These are phyloP conservation scores for Nicotiana rustica DNA, from an alignment of 305 asterid species.

Conservation along the genomic window DNA sequence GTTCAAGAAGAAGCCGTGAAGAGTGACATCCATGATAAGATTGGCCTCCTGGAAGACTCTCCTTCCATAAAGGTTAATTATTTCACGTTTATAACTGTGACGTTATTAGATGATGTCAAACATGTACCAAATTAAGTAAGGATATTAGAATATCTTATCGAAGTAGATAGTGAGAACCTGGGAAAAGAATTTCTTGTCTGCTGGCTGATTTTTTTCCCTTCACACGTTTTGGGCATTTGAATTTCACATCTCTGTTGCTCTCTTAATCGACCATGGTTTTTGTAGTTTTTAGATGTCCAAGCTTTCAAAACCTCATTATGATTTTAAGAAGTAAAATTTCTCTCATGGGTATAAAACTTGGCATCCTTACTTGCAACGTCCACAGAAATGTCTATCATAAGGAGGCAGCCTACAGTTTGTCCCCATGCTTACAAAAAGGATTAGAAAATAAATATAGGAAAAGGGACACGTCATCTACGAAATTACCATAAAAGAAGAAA, in stretches of 20 bases:
- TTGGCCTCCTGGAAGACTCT: conserved; percentile 58
- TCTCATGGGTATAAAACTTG: neutral
- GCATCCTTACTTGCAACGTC: too few species aligned
- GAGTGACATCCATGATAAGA: conserved; percentile 52
- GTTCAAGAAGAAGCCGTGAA: conserved; percentile 45
- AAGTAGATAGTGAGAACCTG: conserved; percentile 25
- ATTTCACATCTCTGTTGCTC: neutral
- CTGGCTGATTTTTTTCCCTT: neutral
- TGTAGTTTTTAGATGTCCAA: conserved; percentile 5
- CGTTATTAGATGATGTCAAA: conserved; percentile 11
- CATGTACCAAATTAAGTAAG: neutral
- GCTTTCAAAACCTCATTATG: neutral
- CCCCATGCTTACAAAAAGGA: conserved; percentile 1
- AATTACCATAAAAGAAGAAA: neutral
- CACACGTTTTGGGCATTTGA: conserved; percentile 9
- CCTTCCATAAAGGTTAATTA: conserved; percentile 54
- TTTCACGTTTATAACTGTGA: neutral
- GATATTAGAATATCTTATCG: neutral
- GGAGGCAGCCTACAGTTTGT: neutral
- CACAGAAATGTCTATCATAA: neutral
- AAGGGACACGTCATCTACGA: neutral
- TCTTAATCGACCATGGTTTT: neutral
- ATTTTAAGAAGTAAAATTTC: neutral
- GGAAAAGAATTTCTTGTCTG: neutral
- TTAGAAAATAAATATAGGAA: neutral